Conservation (phyloP, 495 filamentous ascomycete genomes). For the Ascobolus immersus region DNA sequence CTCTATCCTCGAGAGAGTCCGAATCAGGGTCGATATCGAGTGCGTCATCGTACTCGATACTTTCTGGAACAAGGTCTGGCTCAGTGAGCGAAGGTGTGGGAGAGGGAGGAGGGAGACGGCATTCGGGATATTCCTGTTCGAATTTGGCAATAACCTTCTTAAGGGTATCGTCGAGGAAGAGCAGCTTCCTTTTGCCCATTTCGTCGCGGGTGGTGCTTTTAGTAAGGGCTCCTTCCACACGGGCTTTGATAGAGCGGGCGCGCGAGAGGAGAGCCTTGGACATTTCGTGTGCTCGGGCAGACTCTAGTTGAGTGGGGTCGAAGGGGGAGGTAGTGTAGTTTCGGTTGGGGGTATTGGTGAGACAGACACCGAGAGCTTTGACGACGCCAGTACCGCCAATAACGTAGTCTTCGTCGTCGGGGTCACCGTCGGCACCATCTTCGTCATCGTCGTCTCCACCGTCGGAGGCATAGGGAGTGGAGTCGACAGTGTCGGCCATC, state of each 20-base stretch:
- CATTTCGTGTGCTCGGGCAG: conserved; percentile 64
- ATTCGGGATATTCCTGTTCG: conserved; percentile 87
- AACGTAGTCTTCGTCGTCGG: conserved; percentile 56
- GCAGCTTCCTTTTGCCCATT: conserved; percentile 33
- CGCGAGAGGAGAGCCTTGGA: conserved; percentile 64
- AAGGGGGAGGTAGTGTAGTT: neutral
- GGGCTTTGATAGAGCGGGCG: conserved; percentile 60
- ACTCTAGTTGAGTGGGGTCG: conserved; percentile 9
- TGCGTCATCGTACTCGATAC: conserved; percentile 17
- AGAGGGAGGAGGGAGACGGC: conserved; percentile 25
- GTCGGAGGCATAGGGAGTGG: neutral
- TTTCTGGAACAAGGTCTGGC: conserved; percentile 22
- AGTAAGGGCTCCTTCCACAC: conserved; percentile 62
- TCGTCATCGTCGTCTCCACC: conserved; percentile 27
- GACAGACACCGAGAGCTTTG: conserved; percentile 57
- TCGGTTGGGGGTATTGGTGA: conserved; percentile 38
- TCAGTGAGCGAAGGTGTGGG: conserved; percentile 8
- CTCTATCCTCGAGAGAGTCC: conserved; percentile 18
- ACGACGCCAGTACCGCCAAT: conserved; percentile 89
- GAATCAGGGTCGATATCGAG: conserved; percentile 17
- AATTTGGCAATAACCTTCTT: conserved; percentile 81
- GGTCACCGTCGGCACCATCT: conserved; percentile 24
- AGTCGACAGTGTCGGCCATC: conserved; percentile 5
- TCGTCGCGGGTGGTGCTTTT: conserved; percentile 40
- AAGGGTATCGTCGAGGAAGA: conserved; percentile 75